Evolutionary conservation across 768 basidiomycete genomes (phyloP), one percentile per base, ranked within the genome.

Genomic region (Rossbeevera mucosa): DNA sequence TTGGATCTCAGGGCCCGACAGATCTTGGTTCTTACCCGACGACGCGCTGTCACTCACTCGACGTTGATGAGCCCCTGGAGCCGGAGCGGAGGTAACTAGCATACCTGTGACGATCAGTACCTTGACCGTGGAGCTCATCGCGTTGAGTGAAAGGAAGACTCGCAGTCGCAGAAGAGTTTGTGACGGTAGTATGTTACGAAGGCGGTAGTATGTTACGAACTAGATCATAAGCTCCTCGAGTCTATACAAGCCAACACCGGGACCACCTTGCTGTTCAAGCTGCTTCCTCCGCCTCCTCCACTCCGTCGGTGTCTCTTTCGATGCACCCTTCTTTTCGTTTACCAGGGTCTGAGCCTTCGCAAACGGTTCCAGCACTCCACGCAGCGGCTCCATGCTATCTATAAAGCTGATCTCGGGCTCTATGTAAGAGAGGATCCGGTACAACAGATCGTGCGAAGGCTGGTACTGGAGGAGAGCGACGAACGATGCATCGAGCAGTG

Each of bases 31-130:
- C 22, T 63, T 57, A 42, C 77, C 73, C n/a, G 59, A 55, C 2
- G 80, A 74, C 0, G 81, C 85, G 5, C 82, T 86, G 67, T 91
- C 88, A 67, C 88, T 90, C 50, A 88, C 88, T 59, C 56, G 21
- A 5, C 12, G 12, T 18, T 42, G 38, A 33, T 58, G 30, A 58
- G 58, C 18, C 20, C 25, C 16, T 24, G 31, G 20, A 20, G 20
- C 4, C 3, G n/a, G n/a, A 45, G 30, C 4, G 2, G 24, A 28
- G 16, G 21, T 4, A 21, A 41, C 4, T 38, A 11, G 9, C 47
- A 26, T 55, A 69, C 68, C 68, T 56, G 68, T 69, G 44, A 69
- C 54, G 48, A 69, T 47, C 16, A 59, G 50, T 22, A 63, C 50
- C 44, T 38, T 70, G 47, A 61, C 54, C 1, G 36, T 18, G 13